phyloP scores from a whole-genome alignment of 108 stramenopile genomes.

The Thalassiosira profunda region DNA sequence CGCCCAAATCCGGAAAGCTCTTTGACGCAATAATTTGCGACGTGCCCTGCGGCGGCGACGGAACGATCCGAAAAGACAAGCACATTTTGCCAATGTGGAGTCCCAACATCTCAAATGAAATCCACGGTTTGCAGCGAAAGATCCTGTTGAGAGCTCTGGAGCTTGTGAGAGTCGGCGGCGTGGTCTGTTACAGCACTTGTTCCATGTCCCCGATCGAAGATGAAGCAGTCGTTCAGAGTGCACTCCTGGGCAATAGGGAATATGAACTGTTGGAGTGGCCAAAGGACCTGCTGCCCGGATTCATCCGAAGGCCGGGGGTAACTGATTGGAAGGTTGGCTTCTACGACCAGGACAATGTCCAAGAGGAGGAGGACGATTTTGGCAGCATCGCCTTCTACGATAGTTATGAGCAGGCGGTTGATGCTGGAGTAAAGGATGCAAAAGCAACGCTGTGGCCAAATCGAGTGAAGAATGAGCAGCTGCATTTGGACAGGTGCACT shows the following conservation, averaged over 20 bases:
- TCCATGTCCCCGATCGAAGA: conserved; percentile 93
- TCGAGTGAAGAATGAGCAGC: neutral
- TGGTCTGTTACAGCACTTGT: conserved; percentile 89
- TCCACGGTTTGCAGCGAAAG: conserved; percentile 79
- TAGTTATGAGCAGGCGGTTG: conserved; percentile 45
- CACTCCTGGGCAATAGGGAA: conserved; percentile 51
- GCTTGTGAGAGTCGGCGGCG: conserved; percentile 73
- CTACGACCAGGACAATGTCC: conserved; percentile 41
- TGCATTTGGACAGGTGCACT: conserved; percentile 73
- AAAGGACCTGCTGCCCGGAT: conserved; percentile 34
- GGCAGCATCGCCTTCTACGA: conserved; percentile 58
- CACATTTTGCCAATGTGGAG: conserved; percentile 81
- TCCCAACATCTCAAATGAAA: conserved; percentile 52
- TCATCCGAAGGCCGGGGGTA: conserved; percentile 59
- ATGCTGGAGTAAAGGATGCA: conserved; percentile 32
- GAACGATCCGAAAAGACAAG: conserved; percentile 86
- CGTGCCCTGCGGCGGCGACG: conserved; percentile 93
- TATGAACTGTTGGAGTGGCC: conserved; percentile 61
- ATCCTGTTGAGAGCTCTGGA: conserved; percentile 73
- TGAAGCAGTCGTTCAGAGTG: conserved; percentile 91
- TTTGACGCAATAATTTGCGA: conserved; percentile 82
- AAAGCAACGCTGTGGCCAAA: conserved; percentile 65
- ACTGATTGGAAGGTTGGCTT: conserved; percentile 72
- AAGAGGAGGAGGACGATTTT: conserved; percentile 31
- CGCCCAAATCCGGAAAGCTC: conserved; percentile 34